These are phyloP conservation scores for Olyra latifolia DNA, from an alignment of 176 grass and related monocot species.

Conservation along the genomic window DNA sequence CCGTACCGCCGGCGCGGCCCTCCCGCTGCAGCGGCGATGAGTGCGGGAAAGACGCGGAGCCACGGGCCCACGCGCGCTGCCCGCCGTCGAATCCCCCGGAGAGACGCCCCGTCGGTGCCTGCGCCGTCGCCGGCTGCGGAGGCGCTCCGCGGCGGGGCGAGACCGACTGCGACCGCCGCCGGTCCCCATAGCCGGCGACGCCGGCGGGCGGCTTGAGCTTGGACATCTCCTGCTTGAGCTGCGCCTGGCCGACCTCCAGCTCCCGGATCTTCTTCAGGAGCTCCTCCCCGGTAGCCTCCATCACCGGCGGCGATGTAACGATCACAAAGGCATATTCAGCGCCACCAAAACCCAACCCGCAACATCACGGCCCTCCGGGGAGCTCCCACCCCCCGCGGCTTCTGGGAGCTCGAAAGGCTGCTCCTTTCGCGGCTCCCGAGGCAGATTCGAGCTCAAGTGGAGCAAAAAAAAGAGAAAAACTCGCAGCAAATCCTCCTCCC, in stretches of 20 bases:
- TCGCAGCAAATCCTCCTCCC: conserved; percentile 1
- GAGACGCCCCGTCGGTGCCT: conserved; percentile 19
- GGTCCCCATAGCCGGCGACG: conserved; percentile 6
- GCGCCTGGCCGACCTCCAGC: conserved; percentile 71
- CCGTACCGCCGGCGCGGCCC: conserved; percentile 38
- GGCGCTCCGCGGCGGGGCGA: conserved; percentile 49
- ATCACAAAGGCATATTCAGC: background rate
- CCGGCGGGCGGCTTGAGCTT: conserved; percentile 40
- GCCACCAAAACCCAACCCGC: conserved; percentile 9
- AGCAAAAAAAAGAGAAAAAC: background rate
- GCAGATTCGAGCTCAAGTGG: conserved; percentile 39
- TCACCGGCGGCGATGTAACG: conserved; percentile 14
- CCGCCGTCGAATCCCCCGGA: conserved; percentile 31
- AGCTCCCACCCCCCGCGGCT: conserved; percentile 8
- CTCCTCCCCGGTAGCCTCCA: conserved; percentile 63
- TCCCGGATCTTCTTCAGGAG: conserved; percentile 85
- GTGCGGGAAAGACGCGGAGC: conserved; percentile 60
- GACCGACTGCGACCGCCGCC: conserved; percentile 73
- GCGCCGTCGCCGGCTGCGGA: background rate
- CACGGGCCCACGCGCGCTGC: conserved; percentile 33
- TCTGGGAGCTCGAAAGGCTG: conserved; percentile 35
- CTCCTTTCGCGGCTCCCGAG: conserved; percentile 17
- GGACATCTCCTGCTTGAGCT: conserved; percentile 84
- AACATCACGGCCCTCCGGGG: conserved; percentile 14
- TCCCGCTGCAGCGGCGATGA: conserved; percentile 59